Evolutionary conservation across 495 filamentous ascomycete genomes (phyloP).

Genomic region (Aspergillus sclerotiicarbonarius): DNA sequence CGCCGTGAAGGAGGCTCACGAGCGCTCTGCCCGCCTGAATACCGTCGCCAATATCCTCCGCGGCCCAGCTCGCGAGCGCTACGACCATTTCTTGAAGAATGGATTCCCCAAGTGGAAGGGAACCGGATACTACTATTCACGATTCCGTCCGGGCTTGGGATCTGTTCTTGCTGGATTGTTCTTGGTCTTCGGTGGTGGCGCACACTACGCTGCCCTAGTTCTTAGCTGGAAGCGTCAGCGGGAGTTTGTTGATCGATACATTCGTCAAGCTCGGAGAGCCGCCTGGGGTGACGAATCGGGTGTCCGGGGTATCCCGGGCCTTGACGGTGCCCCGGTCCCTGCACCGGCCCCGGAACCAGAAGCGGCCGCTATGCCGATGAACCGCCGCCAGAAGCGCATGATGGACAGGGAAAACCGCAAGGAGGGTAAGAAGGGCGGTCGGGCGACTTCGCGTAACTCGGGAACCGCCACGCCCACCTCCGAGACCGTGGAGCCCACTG

Average conservation of each 20-base stretch:
- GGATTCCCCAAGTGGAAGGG: constrained; percentile 96
- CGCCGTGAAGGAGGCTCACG: constrained; percentile 72
- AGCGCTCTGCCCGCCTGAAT: constrained; percentile 77
- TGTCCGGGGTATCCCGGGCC: constrained; percentile 64
- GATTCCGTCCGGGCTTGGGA: constrained; percentile 86
- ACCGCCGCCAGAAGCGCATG: constrained; percentile 82
- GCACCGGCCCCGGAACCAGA: constrained; percentile 41
- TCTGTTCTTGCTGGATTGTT: constrained; percentile 83
- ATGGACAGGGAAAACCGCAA: constrained; percentile 79
- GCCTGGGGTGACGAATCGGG: constrained; percentile 83
- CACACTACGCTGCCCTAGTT: constrained; percentile 80
- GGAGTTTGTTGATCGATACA: constrained; percentile 87
- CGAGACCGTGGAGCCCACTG: constrained; percentile 53
- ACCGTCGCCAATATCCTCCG: constrained; percentile 82
- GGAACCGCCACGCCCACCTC: constrained; percentile 52
- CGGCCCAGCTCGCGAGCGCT: constrained; percentile 75
- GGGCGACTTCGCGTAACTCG: constrained; percentile 31
- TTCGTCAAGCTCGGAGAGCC: constrained; percentile 79
- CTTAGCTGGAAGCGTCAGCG: constrained; percentile 84
- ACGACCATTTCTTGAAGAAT: constrained; percentile 91
- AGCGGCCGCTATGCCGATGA: constrained; percentile 57
- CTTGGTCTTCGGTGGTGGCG: constrained; percentile 75
- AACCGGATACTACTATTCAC: constrained; percentile 95
- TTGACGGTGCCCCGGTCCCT: constrained; percentile 48
- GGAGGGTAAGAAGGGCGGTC: constrained; percentile 50